These are phyloP conservation scores for Diplodia scrobiculata DNA, from an alignment of 2,329 filamentous ascomycete species.

Conservation along the genomic window DNA sequence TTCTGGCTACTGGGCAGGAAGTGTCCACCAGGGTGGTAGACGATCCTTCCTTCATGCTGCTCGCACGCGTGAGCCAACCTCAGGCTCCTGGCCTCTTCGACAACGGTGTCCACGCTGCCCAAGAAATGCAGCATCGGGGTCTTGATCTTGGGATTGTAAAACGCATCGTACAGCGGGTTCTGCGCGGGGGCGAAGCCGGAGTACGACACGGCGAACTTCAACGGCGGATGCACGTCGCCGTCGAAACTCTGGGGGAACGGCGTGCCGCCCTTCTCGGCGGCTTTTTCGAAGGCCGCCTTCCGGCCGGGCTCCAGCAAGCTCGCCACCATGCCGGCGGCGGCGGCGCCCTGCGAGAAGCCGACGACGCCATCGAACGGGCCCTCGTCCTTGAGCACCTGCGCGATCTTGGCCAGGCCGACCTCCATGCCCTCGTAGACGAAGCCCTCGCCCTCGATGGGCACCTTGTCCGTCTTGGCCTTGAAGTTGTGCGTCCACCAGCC, in stretches of 20 bases:
- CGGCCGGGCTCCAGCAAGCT: slow-evolving; percentile 65
- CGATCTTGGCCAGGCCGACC: slow-evolving; percentile 66
- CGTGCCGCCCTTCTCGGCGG: slow-evolving; percentile 49
- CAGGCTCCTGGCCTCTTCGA: slow-evolving; percentile 73
- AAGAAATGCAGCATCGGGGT: slow-evolving; percentile 82
- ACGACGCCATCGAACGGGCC: slow-evolving; percentile 76
- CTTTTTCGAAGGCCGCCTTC: slow-evolving; percentile 53
- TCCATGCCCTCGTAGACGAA: slow-evolving; percentile 67
- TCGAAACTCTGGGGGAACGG: slow-evolving; percentile 52
- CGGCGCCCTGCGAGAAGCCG: slow-evolving; percentile 81
- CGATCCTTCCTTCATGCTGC: slow-evolving; percentile 55
- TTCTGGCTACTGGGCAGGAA: slow-evolving; percentile 78
- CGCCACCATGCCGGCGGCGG: slow-evolving; percentile 71
- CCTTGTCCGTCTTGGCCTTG: slow-evolving; percentile 39
- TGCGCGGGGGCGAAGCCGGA: slow-evolving; percentile 71
- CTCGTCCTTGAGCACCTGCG: slow-evolving; percentile 61
- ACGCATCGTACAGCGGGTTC: slow-evolving; percentile 63
- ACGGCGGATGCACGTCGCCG: slow-evolving; percentile 14
- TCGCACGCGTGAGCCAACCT: slow-evolving; percentile 67
- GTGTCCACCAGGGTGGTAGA: slow-evolving; percentile 85
- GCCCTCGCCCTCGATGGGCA: slow-evolving; percentile 48
- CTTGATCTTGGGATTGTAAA: slow-evolving; percentile 72
- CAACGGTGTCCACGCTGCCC: slow-evolving; percentile 82
- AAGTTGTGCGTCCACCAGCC: slow-evolving; percentile 80
- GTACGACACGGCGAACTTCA: slow-evolving; percentile 73